Evolutionary conservation across 2,329 filamentous ascomycete genomes (phyloP).

Genomic region (Fusarium lateritium): DNA sequence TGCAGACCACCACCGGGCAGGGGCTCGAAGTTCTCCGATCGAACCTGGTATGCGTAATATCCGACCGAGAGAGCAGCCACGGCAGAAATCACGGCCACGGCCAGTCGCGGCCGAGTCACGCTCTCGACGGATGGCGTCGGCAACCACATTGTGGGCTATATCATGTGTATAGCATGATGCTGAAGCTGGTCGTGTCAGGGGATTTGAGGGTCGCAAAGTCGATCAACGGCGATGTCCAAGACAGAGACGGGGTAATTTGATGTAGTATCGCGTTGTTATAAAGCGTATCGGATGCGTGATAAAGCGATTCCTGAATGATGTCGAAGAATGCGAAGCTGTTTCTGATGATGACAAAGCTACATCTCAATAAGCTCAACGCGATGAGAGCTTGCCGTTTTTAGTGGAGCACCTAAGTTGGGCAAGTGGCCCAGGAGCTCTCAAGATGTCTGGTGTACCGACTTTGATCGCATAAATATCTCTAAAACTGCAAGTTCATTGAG

Average conservation of each 20-base stretch:
- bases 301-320: neutral
- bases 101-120: constrained; percentile 68
- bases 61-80: constrained; percentile 70
- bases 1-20: constrained; percentile 63
- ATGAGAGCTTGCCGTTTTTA: constrained; percentile 29
- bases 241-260: neutral
- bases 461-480: too few relatives aligned
- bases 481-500: too few relatives aligned
- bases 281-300: neutral
- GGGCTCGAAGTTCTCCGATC: constrained; percentile 44
- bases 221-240: constrained; percentile 5
- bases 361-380: constrained; percentile 23
- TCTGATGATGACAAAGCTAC: constrained; percentile 43
- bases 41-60: constrained; percentile 69
- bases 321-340: constrained; percentile 24
- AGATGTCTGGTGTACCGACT: too few relatives aligned
- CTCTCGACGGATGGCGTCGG: constrained; percentile 67
- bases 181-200: constrained; percentile 31
- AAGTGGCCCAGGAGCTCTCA: too few relatives aligned
- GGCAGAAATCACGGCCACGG: constrained; percentile 69
- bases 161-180: constrained; percentile 53
- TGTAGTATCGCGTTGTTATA: neutral
- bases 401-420: constrained; percentile 15
- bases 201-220: constrained; percentile 6
- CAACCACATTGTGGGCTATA: constrained; percentile 61